Evolutionary conservation across 495 filamentous ascomycete genomes (phyloP).

Genomic region (Penicillium antarcticum): DNA sequence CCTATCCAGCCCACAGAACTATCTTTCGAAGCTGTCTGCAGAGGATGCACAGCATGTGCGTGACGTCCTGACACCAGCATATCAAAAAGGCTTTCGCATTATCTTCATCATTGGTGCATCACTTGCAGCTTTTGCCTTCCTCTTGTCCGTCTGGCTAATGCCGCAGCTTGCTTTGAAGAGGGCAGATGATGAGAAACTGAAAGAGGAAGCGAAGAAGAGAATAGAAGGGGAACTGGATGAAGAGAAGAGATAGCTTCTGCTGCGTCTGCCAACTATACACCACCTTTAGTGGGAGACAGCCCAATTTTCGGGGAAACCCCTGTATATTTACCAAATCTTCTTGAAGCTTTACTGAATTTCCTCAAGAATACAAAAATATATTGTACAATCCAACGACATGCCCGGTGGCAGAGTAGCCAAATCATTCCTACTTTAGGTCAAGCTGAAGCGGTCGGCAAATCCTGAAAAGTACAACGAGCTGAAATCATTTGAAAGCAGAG

Average conservation of each 20-base stretch:
- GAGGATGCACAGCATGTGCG: conserved; percentile 35
- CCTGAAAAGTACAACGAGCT: too few species aligned
- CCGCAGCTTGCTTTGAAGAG: conserved; percentile 43
- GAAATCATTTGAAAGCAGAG: too few species aligned
- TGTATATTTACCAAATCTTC: too few species aligned
- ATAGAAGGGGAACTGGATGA: conserved; percentile 15
- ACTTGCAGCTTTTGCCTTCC: conserved; percentile 43
- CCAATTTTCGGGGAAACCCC: too few species aligned
- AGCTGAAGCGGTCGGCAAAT: too few species aligned
- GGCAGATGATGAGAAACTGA: conserved; percentile 45
- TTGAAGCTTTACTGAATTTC: too few species aligned
- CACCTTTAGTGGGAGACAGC: too few species aligned
- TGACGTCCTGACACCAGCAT: conserved; percentile 40
- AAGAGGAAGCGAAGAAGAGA: conserved; percentile 40
- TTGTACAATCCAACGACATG: too few species aligned
- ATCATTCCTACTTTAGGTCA: too few species aligned
- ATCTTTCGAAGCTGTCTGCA: conserved; percentile 23
- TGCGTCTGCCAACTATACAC: too few species aligned
- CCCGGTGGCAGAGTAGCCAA: too few species aligned
- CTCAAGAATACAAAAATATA: too few species aligned
- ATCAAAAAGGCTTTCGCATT: conserved; percentile 47
- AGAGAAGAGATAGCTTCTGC: conserved; percentile 5
- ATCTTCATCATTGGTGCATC: conserved; percentile 49
- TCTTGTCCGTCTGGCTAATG: conserved; percentile 43
- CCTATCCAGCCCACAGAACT: conserved; percentile 29